Base-by-base conservation (phyloP, 2,329 filamentous ascomycete genomes). In the Dothideomycetidae sp. region DNA sequence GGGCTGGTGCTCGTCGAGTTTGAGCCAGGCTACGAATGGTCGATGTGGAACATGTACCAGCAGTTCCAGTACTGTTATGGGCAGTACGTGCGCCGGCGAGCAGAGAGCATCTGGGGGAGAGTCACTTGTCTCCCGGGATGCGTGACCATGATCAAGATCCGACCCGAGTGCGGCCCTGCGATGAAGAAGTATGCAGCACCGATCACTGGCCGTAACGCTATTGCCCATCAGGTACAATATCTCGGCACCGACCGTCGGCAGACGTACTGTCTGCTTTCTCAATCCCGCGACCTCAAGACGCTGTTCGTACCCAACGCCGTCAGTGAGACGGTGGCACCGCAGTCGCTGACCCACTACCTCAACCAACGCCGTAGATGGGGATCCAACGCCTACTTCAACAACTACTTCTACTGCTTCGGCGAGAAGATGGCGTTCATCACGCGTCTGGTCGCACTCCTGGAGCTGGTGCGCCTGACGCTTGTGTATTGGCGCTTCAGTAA, bases 401-500 rank as follows among this genome's bases (percentile, higher is more conserved):
- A 57, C 29, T 57, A 53, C 31, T 57, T 54, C 26, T 57, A 57
- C 21, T 42, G 51, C 1, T 46, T 43, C 4, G 54, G 54, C 10
- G 48, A 53, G 29, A 52, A 54, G 17, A 56, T 57, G 53, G 64
- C 59, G 26, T 56, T 46, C 12, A 40, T 57, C 12, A 57, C 54
- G 3, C 51, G 54, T 1, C 44, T 57, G 5, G 51, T 48, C 1
- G 51, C 54, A 0, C 44, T 47, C 0, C 44, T 57, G 1, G 54
- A 57, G n/a, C 47, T 57, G 10, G 40, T 52, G 4, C 48, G 54
- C 2, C 42, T 55, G 3, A 53, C 48, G 28, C 43, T 57, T 12
- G 54, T 57, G 0, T 57, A 57, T 39, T 57, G 56, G 19, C 54
- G 54, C 4, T 46, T 57, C 5, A 41, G 54, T 28, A 57, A 57